Evolutionary conservation across 371 early-diverging fungal species (phyloP).

Genomic region (Rhizomucor miehei): DNA sequence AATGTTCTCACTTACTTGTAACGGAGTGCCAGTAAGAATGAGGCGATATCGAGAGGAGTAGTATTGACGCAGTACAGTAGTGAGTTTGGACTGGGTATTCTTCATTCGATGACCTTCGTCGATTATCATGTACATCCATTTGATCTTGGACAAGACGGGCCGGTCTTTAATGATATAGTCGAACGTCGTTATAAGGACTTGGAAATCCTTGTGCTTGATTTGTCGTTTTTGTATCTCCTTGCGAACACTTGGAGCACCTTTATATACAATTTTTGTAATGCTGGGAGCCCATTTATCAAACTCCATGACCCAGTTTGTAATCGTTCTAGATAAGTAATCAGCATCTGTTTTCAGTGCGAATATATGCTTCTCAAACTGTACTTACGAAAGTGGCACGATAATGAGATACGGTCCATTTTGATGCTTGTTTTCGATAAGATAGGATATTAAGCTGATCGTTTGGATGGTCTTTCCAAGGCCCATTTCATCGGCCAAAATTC

Average conservation of each 20-base stretch:
- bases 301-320: slow-evolving; percentile 98
- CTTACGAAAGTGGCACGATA: slow-evolving; percentile 88
- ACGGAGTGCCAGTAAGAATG: slow-evolving; percentile 98
- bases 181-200: slow-evolving; percentile 97
- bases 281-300: slow-evolving; percentile 98
- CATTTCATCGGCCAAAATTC: slow-evolving; percentile 99
- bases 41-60: slow-evolving; percentile 91
- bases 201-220: slow-evolving; percentile 79
- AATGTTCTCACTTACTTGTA: slow-evolving; percentile 88
- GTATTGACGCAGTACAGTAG: slow-evolving; percentile 77
- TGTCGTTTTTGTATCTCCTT: slow-evolving; percentile 70
- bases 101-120: slow-evolving; percentile 99
- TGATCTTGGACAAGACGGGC: slow-evolving; percentile 78
- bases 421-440: slow-evolving; percentile 87
- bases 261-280: slow-evolving; percentile 89
- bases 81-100: slow-evolving; percentile 89
- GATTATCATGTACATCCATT: slow-evolving; percentile 96
- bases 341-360: not conserved
- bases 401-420: slow-evolving; percentile 94
- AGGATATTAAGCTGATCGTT: slow-evolving; percentile 95
- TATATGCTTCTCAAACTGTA: slow-evolving; percentile 13
- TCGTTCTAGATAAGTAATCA: slow-evolving; percentile 46
- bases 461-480: slow-evolving; percentile 97
- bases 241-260: slow-evolving; percentile 79
- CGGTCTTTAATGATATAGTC: slow-evolving; percentile 97